Conservation (phyloP, 2,329 filamentous ascomycete species). For the Penicillium sp. region DNA sequence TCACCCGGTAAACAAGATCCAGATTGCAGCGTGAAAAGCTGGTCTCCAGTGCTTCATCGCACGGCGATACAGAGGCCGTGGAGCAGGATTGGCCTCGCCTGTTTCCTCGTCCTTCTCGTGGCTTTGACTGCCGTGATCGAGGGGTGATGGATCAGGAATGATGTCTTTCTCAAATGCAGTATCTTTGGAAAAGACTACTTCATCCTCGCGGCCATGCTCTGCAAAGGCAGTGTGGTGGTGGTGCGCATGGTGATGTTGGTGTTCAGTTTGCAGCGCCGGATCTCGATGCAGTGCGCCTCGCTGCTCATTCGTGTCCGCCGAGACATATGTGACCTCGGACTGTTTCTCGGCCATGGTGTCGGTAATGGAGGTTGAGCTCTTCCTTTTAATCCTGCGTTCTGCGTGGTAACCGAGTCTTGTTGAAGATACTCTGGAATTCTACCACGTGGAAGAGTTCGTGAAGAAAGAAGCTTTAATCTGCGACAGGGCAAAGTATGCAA, state of each 20-base stretch:
- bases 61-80: constrained; percentile 30
- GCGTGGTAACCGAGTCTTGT: not conserved
- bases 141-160: constrained; percentile 37
- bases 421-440: not conserved
- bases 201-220: constrained; percentile 41
- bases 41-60: constrained; percentile 30
- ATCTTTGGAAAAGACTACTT: constrained; percentile 53
- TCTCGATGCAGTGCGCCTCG: constrained; percentile 21
- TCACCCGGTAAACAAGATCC: constrained; percentile 57
- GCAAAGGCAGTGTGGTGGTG: constrained; percentile 42
- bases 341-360: constrained; percentile 8
- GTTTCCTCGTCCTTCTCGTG: constrained; percentile 44
- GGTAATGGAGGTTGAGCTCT: not conserved
- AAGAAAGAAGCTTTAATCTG: not conserved
- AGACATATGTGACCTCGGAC: not conserved
- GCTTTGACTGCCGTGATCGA: constrained; percentile 40
- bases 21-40: constrained; percentile 51
- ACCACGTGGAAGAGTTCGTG: not conserved
- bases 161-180: constrained; percentile 43
- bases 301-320: not conserved
- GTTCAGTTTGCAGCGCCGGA: constrained; percentile 38
- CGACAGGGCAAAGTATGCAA: not conserved
- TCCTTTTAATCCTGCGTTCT: not conserved
- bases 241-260: constrained; percentile 44
- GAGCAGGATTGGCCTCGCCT: constrained; percentile 33